phyloP scores from a whole-genome alignment of 768 basidiomycete species.

The Paxillus involutus region DNA sequence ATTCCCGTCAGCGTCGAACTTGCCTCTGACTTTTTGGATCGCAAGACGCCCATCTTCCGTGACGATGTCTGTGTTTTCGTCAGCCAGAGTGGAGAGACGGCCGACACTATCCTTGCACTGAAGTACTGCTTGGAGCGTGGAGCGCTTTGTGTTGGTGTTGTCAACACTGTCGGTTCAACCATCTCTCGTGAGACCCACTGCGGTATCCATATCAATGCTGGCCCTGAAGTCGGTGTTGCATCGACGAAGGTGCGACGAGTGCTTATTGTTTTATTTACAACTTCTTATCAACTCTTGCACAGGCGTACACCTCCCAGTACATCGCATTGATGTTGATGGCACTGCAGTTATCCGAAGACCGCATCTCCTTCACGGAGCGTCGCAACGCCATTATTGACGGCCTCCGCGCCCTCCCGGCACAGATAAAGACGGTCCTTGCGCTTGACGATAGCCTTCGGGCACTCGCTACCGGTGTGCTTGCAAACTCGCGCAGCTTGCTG shows the following conservation, averaged over 20 bases:
- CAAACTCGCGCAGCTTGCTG: slow-evolving; percentile 82
- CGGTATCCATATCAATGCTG: slow-evolving; percentile 99
- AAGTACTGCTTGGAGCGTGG: slow-evolving; percentile 97
- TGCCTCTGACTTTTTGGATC: slow-evolving; percentile 97
- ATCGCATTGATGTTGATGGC: slow-evolving; percentile 98
- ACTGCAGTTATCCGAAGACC: slow-evolving; percentile 96
- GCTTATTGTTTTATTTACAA: background rate
- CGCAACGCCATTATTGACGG: slow-evolving; percentile 92
- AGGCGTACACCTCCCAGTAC: slow-evolving; percentile 99
- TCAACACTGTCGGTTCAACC: slow-evolving; percentile 98
- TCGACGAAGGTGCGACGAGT: slow-evolving; percentile 76
- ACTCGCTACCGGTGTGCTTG: slow-evolving; percentile 75
- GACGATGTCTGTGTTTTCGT: slow-evolving; percentile 97
- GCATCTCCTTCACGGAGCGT: slow-evolving; percentile 88
- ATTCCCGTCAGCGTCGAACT: slow-evolving; percentile 97
- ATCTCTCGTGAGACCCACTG: slow-evolving; percentile 98
- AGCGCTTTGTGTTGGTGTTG: slow-evolving; percentile 94
- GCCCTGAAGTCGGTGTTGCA: slow-evolving; percentile 98
- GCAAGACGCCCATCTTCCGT: slow-evolving; percentile 99
- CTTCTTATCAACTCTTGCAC: slow-evolving; percentile 1
- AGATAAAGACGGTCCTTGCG: slow-evolving; percentile 86
- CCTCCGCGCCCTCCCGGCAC: slow-evolving; percentile 83
- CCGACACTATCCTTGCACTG: slow-evolving; percentile 95
- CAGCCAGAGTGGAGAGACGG: slow-evolving; percentile 98
- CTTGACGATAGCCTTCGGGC: slow-evolving; percentile 76